Percentiles rank a stretch among this genome's conserved stretches.
Evolutionary conservation across 768 basidiomycete genomes (phyloP).

Genomic region (Floccularia luteovirens): DNA sequence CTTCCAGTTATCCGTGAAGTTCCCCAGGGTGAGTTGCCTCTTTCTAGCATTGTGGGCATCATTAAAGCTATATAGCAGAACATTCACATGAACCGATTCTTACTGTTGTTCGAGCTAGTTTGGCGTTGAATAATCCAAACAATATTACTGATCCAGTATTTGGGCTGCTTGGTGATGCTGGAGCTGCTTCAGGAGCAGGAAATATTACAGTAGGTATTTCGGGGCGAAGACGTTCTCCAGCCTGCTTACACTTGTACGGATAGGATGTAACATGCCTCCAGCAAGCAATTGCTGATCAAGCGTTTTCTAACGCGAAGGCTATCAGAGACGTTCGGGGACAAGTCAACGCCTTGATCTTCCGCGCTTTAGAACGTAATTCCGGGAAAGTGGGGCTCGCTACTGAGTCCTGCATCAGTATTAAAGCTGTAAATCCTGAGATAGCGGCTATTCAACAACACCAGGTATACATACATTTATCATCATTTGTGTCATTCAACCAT

Average conservation of each 20-base stretch:
- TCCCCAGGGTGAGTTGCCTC: slow-evolving; percentile 43
- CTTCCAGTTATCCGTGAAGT: slow-evolving; percentile 52
- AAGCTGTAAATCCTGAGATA: slow-evolving; percentile 57
- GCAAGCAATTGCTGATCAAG: slow-evolving; percentile 59
- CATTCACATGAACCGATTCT: slow-evolving; percentile 60
- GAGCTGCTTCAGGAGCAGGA: slow-evolving; percentile 48
- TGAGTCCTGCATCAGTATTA: slow-evolving; percentile 43
- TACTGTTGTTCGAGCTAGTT: slow-evolving; percentile 37
- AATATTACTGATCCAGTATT: slow-evolving; percentile 56
- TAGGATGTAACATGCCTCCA: slow-evolving; percentile 57
- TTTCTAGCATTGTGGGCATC: neutral
- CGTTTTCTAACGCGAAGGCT: slow-evolving; percentile 68
- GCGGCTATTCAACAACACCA: slow-evolving; percentile 59
- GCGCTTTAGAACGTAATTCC: slow-evolving; percentile 63
- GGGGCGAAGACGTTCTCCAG: no score
- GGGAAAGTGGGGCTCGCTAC: slow-evolving; percentile 40
- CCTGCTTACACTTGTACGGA: neutral
- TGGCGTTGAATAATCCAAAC: slow-evolving; percentile 51
- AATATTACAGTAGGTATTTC: slow-evolving; percentile 33
- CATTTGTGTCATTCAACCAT: neutral
- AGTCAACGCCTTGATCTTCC: slow-evolving; percentile 52
- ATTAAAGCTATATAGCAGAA: slow-evolving; percentile 25
- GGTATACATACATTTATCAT: slow-evolving; percentile 13
- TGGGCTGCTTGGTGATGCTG: slow-evolving; percentile 56
- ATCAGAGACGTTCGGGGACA: slow-evolving; percentile 46